These are phyloP conservation scores for Gaertneriomyces sp. DNA, from an alignment of 192 early-diverging fungal species.

Conservation along the genomic window DNA sequence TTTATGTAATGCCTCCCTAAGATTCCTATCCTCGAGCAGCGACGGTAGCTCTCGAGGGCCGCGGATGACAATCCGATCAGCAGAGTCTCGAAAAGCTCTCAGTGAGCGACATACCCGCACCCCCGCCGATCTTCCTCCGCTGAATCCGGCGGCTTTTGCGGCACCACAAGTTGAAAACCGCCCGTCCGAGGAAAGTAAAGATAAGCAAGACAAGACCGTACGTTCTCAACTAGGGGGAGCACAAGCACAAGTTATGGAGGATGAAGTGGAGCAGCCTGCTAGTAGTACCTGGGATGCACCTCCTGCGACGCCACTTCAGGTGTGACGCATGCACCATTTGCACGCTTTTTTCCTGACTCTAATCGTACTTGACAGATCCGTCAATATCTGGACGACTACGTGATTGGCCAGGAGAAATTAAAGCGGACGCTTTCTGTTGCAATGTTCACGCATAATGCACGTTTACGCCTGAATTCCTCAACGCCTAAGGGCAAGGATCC, in stretches of 20 bases:
- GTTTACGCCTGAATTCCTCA: constrained; percentile 62
- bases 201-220: no score
- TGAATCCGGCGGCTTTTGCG: no score
- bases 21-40: no score
- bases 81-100: no score
- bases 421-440: constrained; percentile 82
- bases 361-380: constrained; percentile 17
- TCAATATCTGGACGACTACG: constrained; percentile 67
- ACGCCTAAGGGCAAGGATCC: neutral
- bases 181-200: no score
- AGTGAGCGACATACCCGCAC: no score
- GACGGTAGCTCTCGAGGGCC: no score
- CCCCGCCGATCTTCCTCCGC: no score
- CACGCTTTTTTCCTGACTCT: neutral
- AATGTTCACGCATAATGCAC: constrained; percentile 80
- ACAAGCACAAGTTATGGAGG: constrained; percentile 11
- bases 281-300: neutral
- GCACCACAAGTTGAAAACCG: no score
- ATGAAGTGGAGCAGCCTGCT: neutral
- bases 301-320: constrained; percentile 12
- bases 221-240: constrained; percentile 1
- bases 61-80: no score
- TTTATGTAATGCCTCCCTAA: no score
- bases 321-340: neutral
- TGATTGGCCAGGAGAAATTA: constrained; percentile 80